Percentiles rank a stretch among this genome's conserved stretches.
Conservation (phyloP, 495 filamentous ascomycete genomes). For the Penicillium taxi region DNA sequence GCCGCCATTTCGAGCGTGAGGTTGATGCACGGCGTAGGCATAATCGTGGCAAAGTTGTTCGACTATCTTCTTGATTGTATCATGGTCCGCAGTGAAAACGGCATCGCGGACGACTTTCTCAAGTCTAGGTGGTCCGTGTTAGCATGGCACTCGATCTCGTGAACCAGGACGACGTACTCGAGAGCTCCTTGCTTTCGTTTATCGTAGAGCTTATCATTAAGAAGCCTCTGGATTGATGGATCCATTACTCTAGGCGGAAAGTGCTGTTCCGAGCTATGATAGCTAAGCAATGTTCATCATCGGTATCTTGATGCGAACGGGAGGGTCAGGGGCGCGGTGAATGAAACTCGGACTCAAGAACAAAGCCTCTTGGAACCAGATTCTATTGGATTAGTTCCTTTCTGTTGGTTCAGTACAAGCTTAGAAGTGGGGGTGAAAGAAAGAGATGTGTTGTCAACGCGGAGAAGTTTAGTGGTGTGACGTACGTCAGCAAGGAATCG, state of each 20-base stretch:
- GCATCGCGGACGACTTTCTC: slow-evolving; percentile 87
- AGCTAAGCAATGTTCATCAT: slow-evolving; percentile 33
- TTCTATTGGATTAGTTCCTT: not conserved
- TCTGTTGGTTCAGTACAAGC: not conserved
- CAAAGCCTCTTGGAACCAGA: no score
- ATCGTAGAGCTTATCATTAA: slow-evolving; percentile 98
- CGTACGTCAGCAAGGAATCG: slow-evolving; percentile 33
- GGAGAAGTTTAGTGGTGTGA: slow-evolving; percentile 27
- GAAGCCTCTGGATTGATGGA: slow-evolving; percentile 72
- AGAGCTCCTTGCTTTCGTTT: slow-evolving; percentile 93
- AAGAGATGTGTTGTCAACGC: slow-evolving; percentile 34
- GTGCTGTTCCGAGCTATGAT: slow-evolving; percentile 20
- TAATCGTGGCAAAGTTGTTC: slow-evolving; percentile 96
- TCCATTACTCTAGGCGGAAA: slow-evolving; percentile 58
- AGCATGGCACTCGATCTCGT: slow-evolving; percentile 7
- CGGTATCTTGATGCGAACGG: slow-evolving; percentile 9
- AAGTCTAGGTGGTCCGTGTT: slow-evolving; percentile 47
- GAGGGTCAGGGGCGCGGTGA: slow-evolving; percentile 1
- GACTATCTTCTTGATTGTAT: slow-evolving; percentile 74
- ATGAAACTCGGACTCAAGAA: no score
- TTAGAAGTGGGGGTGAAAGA: slow-evolving; percentile 12
- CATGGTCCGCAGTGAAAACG: slow-evolving; percentile 64
- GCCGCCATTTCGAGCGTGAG: slow-evolving; percentile 93
- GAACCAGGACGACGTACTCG: slow-evolving; percentile 57
- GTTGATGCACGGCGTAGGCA: slow-evolving; percentile 95